A percentile compares a stretch with the other conserved stretches of the same genome.
phyloP scores from a whole-genome alignment of 345 rosid genomes.

The Eucalyptus fibrosa region DNA sequence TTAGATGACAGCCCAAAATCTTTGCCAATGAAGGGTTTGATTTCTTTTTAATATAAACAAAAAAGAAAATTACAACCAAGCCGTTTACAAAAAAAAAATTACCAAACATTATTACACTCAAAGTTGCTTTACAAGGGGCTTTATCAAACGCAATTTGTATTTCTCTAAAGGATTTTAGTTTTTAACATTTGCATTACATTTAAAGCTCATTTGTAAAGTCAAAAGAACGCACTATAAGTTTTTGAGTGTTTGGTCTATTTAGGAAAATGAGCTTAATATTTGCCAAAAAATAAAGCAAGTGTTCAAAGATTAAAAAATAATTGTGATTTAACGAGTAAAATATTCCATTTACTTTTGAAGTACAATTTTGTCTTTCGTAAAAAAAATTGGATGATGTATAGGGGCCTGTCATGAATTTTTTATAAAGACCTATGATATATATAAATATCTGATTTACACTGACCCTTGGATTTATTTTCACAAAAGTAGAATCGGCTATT shows the following conservation, averaged over 20 bases:
- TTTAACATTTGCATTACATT: too few relatives aligned
- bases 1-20: too few relatives aligned
- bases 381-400: too few relatives aligned
- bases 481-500: background rate
- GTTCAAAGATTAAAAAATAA: background rate
- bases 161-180: accelerated
- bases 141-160: too few relatives aligned
- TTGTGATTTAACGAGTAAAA: background rate
- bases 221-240: accelerated
- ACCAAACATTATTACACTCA: too few relatives aligned
- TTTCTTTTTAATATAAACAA: too few relatives aligned
- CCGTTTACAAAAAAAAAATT: too few relatives aligned
- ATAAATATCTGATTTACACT: background rate
- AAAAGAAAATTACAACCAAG: too few relatives aligned
- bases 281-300: background rate
- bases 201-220: too few relatives aligned
- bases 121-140: too few relatives aligned
- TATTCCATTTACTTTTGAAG: background rate
- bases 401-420: too few relatives aligned
- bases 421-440: background rate
- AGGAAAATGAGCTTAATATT: background rate
- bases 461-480: background rate
- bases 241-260: background rate
- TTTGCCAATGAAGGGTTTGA: too few relatives aligned
- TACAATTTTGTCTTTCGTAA: background rate